A percentile compares a stretch with the other conserved stretches of the same genome.
Conservation (phyloP, 2,329 filamentous ascomycete genomes). For the Fusarium napiforme region DNA sequence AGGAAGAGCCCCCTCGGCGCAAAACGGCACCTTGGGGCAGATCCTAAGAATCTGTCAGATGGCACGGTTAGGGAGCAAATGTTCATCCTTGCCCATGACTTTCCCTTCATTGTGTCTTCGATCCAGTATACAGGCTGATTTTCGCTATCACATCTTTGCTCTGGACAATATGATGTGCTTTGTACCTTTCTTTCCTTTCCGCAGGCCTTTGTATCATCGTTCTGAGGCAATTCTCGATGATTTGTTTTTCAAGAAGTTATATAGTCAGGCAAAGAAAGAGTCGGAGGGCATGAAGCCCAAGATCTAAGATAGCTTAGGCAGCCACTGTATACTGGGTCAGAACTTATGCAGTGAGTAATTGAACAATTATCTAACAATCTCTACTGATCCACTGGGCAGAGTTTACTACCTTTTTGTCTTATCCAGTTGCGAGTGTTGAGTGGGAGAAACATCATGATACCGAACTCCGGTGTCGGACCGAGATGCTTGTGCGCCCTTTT, state of each 20-base stretch:
- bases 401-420: not conserved
- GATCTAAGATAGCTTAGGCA: not conserved
- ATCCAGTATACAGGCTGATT: fast-evolving
- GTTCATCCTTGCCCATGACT: not conserved
- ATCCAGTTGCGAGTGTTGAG: fast-evolving
- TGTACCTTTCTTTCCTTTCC: not conserved
- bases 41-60: too few relatives aligned
- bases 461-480: not conserved
- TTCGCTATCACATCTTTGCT: too few relatives aligned
- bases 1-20: too few relatives aligned
- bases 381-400: not conserved
- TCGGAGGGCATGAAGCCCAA: not conserved
- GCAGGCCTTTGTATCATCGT: fast-evolving
- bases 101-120: not conserved
- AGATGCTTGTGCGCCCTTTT: not conserved
- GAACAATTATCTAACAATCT: not conserved
- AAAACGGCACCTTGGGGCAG: too few relatives aligned
- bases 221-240: not conserved
- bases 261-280: not conserved
- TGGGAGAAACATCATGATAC: not conserved
- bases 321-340: not conserved
- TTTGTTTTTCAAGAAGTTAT: not conserved
- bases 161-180: fast-evolving
- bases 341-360: not conserved
- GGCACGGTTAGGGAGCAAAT: too few relatives aligned